phyloP scores from a whole-genome alignment of 2,329 filamentous ascomycete genomes.

The Aureobasidium pullulans region DNA sequence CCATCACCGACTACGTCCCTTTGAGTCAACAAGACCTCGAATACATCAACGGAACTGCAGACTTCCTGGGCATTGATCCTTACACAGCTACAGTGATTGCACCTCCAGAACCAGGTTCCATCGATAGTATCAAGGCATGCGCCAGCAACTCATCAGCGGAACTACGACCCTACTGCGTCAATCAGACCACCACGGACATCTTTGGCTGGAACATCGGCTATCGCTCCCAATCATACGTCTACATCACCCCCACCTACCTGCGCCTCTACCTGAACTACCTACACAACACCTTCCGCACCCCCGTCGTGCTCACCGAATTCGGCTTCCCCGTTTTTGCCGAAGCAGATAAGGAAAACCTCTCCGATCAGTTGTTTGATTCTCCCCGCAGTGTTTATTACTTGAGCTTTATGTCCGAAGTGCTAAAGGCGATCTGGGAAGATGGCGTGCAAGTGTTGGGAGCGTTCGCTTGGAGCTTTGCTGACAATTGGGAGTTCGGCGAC shows the following conservation, averaged over 20 bases:
- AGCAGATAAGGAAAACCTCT: slow-evolving; percentile 32
- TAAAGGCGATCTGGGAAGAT: slow-evolving; percentile 26
- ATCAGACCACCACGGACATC: slow-evolving; percentile 23
- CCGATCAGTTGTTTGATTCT: slow-evolving; percentile 48
- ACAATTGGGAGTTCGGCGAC: slow-evolving; percentile 42
- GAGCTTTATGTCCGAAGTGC: slow-evolving; percentile 32
- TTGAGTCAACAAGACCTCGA: slow-evolving; percentile 42
- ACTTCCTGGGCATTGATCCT: slow-evolving; percentile 27
- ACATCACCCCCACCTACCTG: slow-evolving; percentile 53
- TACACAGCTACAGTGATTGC: slow-evolving; percentile 22
- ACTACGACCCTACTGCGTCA: slow-evolving; percentile 26
- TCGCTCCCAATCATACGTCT: slow-evolving; percentile 48
- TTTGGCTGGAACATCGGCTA: slow-evolving; percentile 35
- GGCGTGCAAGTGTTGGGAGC: slow-evolving; percentile 28
- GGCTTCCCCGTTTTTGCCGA: slow-evolving; percentile 40
- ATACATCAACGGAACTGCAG: slow-evolving; percentile 21
- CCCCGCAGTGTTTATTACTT: slow-evolving; percentile 50
- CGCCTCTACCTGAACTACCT: slow-evolving; percentile 50
- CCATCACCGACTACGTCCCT: slow-evolving; percentile 38
- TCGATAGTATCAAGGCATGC: slow-evolving; percentile 32
- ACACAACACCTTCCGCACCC: slow-evolving; percentile 50
- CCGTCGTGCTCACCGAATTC: slow-evolving; percentile 32
- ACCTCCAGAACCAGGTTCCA: slow-evolving; percentile 11
- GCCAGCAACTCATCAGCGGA: slow-evolving; percentile 24
- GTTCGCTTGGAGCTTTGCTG: slow-evolving; percentile 28